phyloP scores from a whole-genome alignment of 208 protist genomes.

The Leishmania tarentolae region DNA sequence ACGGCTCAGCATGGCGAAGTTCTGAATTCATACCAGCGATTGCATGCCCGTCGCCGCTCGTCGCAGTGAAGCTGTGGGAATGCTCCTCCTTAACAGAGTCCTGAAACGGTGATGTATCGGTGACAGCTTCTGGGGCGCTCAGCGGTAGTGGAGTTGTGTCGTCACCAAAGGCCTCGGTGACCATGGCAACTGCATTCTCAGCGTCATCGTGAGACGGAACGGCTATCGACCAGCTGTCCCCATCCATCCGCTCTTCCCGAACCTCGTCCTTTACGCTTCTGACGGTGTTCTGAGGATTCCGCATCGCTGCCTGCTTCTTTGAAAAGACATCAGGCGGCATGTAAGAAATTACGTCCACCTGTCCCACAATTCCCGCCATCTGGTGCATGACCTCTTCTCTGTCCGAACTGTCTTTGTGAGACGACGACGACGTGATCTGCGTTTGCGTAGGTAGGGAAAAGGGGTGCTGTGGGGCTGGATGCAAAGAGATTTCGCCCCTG shows the following conservation, averaged over 20 bases:
- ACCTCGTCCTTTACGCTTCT: neutral
- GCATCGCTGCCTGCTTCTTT: neutral
- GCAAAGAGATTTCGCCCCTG: neutral
- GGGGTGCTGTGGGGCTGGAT: neutral
- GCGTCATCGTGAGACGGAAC: neutral
- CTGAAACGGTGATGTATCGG: neutral
- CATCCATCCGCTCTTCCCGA: neutral
- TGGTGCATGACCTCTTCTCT: neutral
- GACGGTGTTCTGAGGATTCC: neutral
- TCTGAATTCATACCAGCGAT: neutral
- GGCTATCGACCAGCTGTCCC: neutral
- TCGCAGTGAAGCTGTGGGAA: neutral
- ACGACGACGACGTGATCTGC: neutral
- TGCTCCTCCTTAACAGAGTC: neutral
- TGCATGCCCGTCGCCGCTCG: constrained; percentile 1
- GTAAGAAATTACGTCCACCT: neutral
- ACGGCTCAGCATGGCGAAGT: neutral
- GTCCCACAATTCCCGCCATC: neutral
- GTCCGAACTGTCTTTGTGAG: neutral
- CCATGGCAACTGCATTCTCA: neutral
- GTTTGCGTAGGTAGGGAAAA: neutral
- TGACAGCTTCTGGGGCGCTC: neutral
- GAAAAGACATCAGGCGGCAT: neutral
- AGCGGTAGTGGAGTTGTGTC: constrained; percentile 1
- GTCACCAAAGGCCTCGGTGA: neutral